Conservation (phyloP, 2,329 filamentous ascomycete species). For the Cladosporium oxysporum region DNA sequence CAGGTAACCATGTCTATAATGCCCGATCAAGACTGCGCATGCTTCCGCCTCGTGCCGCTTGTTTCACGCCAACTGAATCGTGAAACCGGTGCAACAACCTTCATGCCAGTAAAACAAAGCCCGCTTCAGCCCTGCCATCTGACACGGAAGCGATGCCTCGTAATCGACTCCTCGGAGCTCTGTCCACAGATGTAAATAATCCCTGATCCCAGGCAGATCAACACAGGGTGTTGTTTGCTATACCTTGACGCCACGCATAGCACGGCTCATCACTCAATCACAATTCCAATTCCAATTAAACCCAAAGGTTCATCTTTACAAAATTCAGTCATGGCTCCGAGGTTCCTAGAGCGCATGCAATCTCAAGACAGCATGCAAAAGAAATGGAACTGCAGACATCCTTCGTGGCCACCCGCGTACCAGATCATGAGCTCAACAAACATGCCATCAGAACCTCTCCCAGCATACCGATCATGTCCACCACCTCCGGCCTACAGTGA, state of each 20-base stretch:
- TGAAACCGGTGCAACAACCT: conserved; percentile 9
- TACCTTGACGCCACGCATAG: neutral
- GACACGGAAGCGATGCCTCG: neutral
- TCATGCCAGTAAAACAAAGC: neutral
- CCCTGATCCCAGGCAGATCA: neutral
- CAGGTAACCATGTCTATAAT: neutral
- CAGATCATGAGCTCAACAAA: no score
- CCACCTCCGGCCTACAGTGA: conserved; percentile 5
- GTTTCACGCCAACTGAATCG: conserved; percentile 10
- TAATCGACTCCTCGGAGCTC: neutral
- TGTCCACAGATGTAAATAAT: neutral
- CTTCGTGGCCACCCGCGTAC: conserved; percentile 3
- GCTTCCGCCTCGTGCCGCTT: neutral
- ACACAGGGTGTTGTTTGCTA: neutral
- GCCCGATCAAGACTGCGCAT: neutral
- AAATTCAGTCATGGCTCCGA: conserved; percentile 7
- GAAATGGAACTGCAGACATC: conserved; percentile 3
- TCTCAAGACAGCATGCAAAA: conserved; percentile 7
- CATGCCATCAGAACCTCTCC: neutral
- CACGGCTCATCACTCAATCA: neutral
- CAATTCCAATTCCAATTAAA: neutral
- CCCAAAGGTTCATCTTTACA: neutral
- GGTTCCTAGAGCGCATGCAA: conserved; percentile 14
- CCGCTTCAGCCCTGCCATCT: conserved; percentile 8
- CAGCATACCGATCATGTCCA: neutral